Conservation (phyloP, 306 rosid genomes). For the Ochetophila trinervis region DNA sequence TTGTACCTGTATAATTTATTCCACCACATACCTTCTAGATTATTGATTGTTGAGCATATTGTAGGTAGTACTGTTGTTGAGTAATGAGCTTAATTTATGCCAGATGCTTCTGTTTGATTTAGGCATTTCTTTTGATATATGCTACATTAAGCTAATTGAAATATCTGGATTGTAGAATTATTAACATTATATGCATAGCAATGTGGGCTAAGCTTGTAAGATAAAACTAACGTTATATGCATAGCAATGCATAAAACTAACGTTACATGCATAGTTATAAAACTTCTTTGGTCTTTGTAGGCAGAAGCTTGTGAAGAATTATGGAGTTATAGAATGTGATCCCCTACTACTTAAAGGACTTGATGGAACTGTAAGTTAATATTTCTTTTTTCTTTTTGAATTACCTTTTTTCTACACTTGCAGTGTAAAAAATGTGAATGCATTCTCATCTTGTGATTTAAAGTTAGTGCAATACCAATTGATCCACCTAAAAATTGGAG, state of each 20-base stretch:
- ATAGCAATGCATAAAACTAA: no score
- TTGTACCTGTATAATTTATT: background rate
- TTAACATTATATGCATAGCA: background rate
- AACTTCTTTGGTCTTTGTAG: slow-evolving; percentile 45
- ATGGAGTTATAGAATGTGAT: slow-evolving; percentile 76
- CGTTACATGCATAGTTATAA: slow-evolving; percentile 21
- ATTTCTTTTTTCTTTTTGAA: slow-evolving; percentile 2
- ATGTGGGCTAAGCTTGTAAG: background rate
- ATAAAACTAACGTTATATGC: slow-evolving; percentile 14
- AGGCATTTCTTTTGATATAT: slow-evolving; percentile 2
- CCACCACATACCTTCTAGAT: background rate
- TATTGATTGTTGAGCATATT: slow-evolving; percentile 18
- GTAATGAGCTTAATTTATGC: slow-evolving; percentile 4
- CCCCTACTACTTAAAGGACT: slow-evolving; percentile 67
- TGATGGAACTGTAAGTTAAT: slow-evolving; percentile 64
- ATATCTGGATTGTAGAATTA: background rate
- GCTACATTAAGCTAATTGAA: background rate
- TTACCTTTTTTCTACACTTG: slow-evolving; percentile 14
- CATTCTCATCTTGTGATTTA: background rate
- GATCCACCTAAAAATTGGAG: background rate
- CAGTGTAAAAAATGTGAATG: background rate
- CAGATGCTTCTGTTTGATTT: background rate
- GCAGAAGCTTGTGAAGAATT: slow-evolving; percentile 66
- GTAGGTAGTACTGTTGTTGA: slow-evolving; percentile 1
- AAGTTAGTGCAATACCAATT: background rate